A percentile compares a stretch with the other conserved stretches of the same genome.
These are phyloP conservation scores for Polyporus arcularius DNA, from an alignment of 768 basidiomycete genomes.

Conservation along the genomic window DNA sequence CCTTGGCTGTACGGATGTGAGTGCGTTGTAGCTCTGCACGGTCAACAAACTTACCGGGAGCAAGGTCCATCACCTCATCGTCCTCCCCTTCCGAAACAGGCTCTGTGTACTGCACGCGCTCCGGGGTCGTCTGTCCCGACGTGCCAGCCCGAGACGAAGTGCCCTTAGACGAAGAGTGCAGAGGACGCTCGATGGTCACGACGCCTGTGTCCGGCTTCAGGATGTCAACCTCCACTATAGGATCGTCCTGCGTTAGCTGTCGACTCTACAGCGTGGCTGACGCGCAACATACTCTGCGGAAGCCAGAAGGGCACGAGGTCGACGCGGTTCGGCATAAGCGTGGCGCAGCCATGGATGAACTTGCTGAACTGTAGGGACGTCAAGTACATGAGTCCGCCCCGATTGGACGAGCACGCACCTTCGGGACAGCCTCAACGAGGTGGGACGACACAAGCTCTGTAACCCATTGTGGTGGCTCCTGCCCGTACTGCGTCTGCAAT, in stretches of 20 bases:
- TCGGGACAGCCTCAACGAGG: conserved; percentile 95
- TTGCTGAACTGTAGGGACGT: conserved; percentile 49
- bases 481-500: conserved; percentile 93
- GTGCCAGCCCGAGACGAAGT: conserved; percentile 40
- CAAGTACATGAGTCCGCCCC: neutral
- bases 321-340: conserved; percentile 87
- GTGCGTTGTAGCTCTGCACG: neutral
- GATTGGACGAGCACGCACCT: conserved; percentile 63
- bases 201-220: conserved; percentile 83
- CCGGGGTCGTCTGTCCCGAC: conserved; percentile 45
- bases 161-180: conserved; percentile 44
- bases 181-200: conserved; percentile 73
- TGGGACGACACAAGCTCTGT: conserved; percentile 94
- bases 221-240: conserved; percentile 89
- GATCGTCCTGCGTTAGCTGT: neutral
- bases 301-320: conserved; percentile 99
- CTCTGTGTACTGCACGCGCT: conserved; percentile 65
- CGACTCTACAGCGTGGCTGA: too few species aligned
- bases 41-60: conserved; percentile 43
- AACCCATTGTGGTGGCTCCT: conserved; percentile 96
- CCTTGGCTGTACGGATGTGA: conserved; percentile 40
- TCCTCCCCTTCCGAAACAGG: conserved; percentile 96
- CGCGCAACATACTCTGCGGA: conserved; percentile 73
- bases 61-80: conserved; percentile 70
- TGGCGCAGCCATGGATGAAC: conserved; percentile 97